Evolutionary conservation across 225 moss, liverwort and hornwort genomes (phyloP).

Genomic region (Physcomitrellopsis africana): DNA sequence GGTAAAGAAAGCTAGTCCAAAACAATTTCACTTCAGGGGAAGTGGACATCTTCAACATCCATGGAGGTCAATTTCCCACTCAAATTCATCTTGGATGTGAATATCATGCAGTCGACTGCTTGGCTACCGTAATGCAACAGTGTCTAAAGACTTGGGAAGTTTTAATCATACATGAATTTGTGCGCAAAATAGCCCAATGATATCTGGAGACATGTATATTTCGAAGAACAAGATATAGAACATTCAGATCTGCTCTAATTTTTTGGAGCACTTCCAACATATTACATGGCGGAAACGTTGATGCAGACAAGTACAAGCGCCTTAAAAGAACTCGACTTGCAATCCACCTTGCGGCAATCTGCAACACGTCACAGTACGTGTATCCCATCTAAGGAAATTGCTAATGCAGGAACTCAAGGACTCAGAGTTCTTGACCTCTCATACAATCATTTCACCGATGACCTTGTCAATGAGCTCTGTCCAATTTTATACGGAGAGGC

Average conservation of each 20-base stretch:
- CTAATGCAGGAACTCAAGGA: slow-evolving; percentile 16
- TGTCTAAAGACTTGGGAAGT: not conserved
- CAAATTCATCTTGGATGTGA: not conserved
- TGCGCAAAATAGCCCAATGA: not conserved
- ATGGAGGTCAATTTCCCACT: slow-evolving; percentile 32
- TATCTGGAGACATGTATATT: not conserved
- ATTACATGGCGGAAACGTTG: slow-evolving; percentile 6
- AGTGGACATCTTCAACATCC: slow-evolving; percentile 37
- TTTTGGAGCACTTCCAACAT: not conserved
- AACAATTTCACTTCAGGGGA: slow-evolving; percentile 48
- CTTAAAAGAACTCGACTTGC: slow-evolving; percentile 29
- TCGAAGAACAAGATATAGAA: not conserved
- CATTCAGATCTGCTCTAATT: not conserved
- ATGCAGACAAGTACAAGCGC: slow-evolving; percentile 29
- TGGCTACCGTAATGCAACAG: not conserved
- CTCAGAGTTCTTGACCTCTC: slow-evolving; percentile 47
- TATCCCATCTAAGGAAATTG: slow-evolving; percentile 28
- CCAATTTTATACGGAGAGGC: slow-evolving; percentile 37
- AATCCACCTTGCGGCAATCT: slow-evolving; percentile 37
- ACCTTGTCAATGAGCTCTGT: slow-evolving; percentile 50
- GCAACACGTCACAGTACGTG: slow-evolving; percentile 3
- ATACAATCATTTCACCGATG: slow-evolving; percentile 45
- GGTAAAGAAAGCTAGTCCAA: slow-evolving; percentile 42
- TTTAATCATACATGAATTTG: not conserved
- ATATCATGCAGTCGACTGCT: not conserved